These are phyloP conservation scores for Quercus bicolor DNA, from an alignment of 306 rosid species.

Conservation along the genomic window DNA sequence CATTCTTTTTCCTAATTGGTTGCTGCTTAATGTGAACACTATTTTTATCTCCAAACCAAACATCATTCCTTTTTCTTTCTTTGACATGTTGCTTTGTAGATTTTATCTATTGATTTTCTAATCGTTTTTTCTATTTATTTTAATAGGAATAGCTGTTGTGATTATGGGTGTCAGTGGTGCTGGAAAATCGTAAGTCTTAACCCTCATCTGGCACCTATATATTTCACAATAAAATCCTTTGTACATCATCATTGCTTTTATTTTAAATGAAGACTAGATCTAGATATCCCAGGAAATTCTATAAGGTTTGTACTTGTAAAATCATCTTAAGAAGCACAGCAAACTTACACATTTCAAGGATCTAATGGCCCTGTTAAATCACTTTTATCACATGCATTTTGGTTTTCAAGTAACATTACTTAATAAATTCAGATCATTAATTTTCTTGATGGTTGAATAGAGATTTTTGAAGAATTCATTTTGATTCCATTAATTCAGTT, in stretches of 20 bases:
- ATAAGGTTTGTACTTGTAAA: neutral
- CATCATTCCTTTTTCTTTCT: neutral
- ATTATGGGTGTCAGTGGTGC: slow-evolving; percentile 87
- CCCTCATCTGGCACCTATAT: neutral
- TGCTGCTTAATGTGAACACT: neutral
- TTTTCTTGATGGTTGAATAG: neutral
- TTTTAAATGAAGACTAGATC: neutral
- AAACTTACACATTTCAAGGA: neutral
- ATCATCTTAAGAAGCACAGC: neutral
- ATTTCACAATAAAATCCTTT: neutral
- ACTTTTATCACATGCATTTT: neutral
- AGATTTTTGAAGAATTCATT: neutral
- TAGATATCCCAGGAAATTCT: neutral
- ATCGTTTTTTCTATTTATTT: neutral
- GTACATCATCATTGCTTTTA: neutral
- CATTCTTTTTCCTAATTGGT: neutral
- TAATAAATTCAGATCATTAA: neutral
- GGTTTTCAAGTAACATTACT: neutral
- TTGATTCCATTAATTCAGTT: neutral
- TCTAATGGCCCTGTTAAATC: neutral
- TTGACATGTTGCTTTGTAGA: neutral
- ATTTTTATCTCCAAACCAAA: neutral
- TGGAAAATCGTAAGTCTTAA: slow-evolving; percentile 68
- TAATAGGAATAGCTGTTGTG: slow-evolving; percentile 44
- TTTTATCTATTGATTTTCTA: neutral